Percentiles rank a stretch among this genome's conserved stretches.
Conservation (phyloP, 768 basidiomycete species). For the Pilatotrama ljubarskyi region DNA sequence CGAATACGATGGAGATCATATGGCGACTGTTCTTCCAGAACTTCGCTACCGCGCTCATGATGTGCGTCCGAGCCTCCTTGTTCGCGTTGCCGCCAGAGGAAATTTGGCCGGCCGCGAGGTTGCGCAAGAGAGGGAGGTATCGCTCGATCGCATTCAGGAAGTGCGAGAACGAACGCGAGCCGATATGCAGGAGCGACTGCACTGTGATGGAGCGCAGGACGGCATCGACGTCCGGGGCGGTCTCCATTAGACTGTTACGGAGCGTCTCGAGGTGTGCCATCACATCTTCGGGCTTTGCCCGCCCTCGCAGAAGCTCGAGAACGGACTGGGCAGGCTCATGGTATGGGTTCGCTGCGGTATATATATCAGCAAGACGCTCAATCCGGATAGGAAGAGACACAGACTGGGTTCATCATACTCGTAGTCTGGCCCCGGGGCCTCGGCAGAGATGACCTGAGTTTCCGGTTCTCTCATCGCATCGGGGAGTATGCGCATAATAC, state of each 20-base stretch:
- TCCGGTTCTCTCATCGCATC: constrained; percentile 72
- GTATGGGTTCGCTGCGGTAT: constrained; percentile 62
- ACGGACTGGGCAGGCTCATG: constrained; percentile 79
- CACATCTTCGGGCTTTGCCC: constrained; percentile 79
- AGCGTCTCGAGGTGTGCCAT: constrained; percentile 71
- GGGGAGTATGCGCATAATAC: constrained; percentile 87
- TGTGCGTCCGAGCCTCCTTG: constrained; percentile 62
- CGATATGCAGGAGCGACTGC: constrained; percentile 88
- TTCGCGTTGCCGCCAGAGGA: constrained; percentile 39
- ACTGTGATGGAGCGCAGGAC: constrained; percentile 76
- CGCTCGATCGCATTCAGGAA: constrained; percentile 97
- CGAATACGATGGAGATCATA: constrained; percentile 89
- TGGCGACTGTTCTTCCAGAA: constrained; percentile 89
- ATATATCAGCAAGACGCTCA: background rate
- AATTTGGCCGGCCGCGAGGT: constrained; percentile 49
- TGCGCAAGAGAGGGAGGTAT: constrained; percentile 76
- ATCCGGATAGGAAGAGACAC: constrained; percentile 21
- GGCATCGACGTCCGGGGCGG: constrained; percentile 64
- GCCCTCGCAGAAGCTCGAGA: constrained; percentile 77
- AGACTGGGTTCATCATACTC: constrained; percentile 81
- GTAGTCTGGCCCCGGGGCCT: constrained; percentile 77
- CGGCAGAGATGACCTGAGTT: constrained; percentile 59
- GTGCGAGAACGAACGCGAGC: constrained; percentile 95
- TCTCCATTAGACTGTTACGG: constrained; percentile 62
- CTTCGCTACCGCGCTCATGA: constrained; percentile 65